Base-by-base conservation (phyloP, 768 basidiomycete species). In the Tephrocybe sp. region DNA sequence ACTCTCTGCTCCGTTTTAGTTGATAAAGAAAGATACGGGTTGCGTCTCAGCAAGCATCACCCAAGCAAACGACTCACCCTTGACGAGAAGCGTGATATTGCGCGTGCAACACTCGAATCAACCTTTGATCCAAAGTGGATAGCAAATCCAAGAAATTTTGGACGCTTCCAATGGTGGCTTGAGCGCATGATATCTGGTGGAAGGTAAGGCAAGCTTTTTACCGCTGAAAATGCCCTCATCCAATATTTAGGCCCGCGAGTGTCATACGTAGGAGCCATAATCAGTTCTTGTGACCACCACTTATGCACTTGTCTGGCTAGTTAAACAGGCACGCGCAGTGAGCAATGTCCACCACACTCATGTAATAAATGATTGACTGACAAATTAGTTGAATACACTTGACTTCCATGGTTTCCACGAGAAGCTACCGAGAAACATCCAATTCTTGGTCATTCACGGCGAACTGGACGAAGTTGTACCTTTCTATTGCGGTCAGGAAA, bases 401-500 rank as follows among this genome's bases (percentile, higher is more conserved):
- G 49, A 68, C 46, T 72, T 70, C 39, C 49, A 53, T 22, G 68
- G 63, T 4, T 52, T 64, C 18, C 68, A 73, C 47, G 55, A 57
- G 10, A 67, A 64, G 30, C 55, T 73, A 24, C 60, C 68, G 2
- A 55, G 45, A 18, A 58, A 58, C 46, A 67, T 61, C 2, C 63
- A 61, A 36, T 58, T 74, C 38, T 53, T 75, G 11, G 62, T 74
- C n/a, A 70, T 76, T 24, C 72, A 75, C 39, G 73, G 73, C 30
- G 60, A 68, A 39, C 60, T 67, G 7, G 75, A 77, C 54, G 54
- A 55, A 15, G 57, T 74, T 3, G 61, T 75, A 18, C 71, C 74
- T 0, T 71, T 66, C 44, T 70, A 57, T 19, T 64, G 64, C 43
- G 68, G 62, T 12, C 51, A 66, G 49, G 67, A 69, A 40, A 66